Percentiles rank a stretch among this genome's conserved stretches.
Conservation (phyloP, 257 asterid genomes). For the Leptodermis oblonga region DNA sequence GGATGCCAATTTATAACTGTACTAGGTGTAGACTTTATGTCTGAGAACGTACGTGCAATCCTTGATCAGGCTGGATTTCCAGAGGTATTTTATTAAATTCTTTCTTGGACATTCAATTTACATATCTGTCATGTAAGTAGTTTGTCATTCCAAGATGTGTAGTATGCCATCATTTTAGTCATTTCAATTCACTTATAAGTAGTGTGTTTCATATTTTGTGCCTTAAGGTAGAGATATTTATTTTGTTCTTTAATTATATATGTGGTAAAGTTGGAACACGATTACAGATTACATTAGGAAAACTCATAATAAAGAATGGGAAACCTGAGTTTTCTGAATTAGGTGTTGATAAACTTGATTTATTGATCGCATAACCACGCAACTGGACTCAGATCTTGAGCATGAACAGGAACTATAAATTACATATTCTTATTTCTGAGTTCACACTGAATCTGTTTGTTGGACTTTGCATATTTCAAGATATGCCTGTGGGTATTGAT, state of each 20-base stretch:
- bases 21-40: slow-evolving; percentile 96
- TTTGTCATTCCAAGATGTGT: background rate
- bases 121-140: background rate
- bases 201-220: background rate
- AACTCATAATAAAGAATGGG: background rate
- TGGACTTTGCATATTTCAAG: background rate
- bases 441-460: background rate
- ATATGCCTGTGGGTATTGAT: too few relatives aligned
- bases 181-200: background rate
- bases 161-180: background rate
- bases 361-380: background rate
- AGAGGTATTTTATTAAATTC: slow-evolving; percentile 42
- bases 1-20: slow-evolving; percentile 88
- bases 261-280: background rate
- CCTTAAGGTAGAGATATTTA: background rate
- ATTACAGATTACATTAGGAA: background rate
- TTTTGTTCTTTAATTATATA: background rate
- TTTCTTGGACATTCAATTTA: background rate
- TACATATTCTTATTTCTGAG: background rate
- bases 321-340: background rate
- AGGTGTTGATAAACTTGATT: background rate
- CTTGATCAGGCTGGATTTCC: slow-evolving; percentile 95
- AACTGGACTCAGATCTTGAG: background rate
- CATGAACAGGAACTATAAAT: background rate
- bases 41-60: slow-evolving; percentile 95